A percentile compares a stretch with the other conserved stretches of the same genome.
These are phyloP conservation scores for Neopestalotiopsis clavispora DNA, from an alignment of 2,329 filamentous ascomycete species.

Conservation along the genomic window DNA sequence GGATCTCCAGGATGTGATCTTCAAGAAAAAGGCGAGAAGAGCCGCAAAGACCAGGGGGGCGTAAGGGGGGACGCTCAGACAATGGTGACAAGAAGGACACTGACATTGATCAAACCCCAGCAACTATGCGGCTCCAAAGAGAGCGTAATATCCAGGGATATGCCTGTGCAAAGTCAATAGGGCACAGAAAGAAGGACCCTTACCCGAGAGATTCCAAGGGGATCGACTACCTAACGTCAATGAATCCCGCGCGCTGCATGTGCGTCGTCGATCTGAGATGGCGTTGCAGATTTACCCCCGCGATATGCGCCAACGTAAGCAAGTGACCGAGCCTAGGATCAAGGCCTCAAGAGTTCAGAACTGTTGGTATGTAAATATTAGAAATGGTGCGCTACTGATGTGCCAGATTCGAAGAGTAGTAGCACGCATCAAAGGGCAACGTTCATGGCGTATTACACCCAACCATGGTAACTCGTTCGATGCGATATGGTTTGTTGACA, in stretches of 20 bases:
- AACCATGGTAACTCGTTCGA: too few species aligned
- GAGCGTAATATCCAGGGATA: not conserved
- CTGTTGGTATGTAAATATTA: not conserved
- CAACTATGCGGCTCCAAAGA: too few species aligned
- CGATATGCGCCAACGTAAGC: too few species aligned
- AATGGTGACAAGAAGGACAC: too few species aligned
- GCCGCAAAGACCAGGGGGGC: slow-evolving; percentile 1
- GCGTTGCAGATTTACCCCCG: not conserved
- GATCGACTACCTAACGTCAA: not conserved
- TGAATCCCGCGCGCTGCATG: not conserved
- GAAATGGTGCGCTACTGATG: not conserved
- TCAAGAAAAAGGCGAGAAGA: not conserved
- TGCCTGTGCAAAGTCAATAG: not conserved
- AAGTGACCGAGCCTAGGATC: too few species aligned
- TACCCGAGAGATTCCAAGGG: not conserved
- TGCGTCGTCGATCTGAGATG: not conserved
- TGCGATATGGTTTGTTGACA: too few species aligned
- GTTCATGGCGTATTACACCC: too few species aligned
- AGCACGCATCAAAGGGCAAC: not conserved
- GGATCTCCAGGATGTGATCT: slow-evolving; percentile 8
- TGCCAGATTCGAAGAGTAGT: not conserved
- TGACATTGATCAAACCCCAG: too few species aligned
- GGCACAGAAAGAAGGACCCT: not conserved
- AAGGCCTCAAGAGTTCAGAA: too few species aligned
- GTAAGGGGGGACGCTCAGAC: too few species aligned